phyloP scores from a whole-genome alignment of 805 yeast genomes.

The Cyberlindnera nakhonratchasimensis region DNA sequence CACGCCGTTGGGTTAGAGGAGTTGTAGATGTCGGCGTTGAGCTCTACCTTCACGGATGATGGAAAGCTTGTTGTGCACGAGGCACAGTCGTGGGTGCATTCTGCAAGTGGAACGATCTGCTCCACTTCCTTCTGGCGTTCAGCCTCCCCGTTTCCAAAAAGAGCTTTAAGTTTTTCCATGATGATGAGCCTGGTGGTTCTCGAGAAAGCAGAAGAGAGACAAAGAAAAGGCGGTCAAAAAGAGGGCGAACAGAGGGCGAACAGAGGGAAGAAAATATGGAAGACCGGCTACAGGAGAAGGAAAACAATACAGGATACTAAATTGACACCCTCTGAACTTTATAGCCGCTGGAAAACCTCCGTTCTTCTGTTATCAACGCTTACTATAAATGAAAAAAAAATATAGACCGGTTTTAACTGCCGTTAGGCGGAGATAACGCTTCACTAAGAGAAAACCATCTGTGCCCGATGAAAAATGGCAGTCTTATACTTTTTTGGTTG shows the following conservation, averaged over 20 bases:
- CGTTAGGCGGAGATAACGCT: constrained; percentile 7
- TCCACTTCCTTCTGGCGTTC: constrained; percentile 30
- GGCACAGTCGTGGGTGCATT: constrained; percentile 51
- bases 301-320: no score
- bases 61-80: constrained; percentile 56
- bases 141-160: constrained; percentile 12
- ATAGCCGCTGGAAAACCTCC: background rate
- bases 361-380: no score
- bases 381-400: no score
- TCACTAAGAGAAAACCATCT: no score
- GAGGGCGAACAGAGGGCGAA: background rate
- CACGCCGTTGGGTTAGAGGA: constrained; percentile 65
- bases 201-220: background rate
- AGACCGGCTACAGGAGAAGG: no score
- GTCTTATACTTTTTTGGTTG: no score
- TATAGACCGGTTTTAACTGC: constrained; percentile 4
- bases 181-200: background rate
- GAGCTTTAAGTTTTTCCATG: constrained; percentile 11
- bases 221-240: background rate
- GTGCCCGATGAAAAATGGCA: no score
- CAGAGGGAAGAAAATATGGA: no score
- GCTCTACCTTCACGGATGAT: constrained; percentile 39
- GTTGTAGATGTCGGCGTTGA: constrained; percentile 45
- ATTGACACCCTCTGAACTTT: no score
- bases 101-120: constrained; percentile 41